Base-by-base conservation (phyloP, 768 basidiomycete species). In the Multifurca ochricompacta region DNA sequence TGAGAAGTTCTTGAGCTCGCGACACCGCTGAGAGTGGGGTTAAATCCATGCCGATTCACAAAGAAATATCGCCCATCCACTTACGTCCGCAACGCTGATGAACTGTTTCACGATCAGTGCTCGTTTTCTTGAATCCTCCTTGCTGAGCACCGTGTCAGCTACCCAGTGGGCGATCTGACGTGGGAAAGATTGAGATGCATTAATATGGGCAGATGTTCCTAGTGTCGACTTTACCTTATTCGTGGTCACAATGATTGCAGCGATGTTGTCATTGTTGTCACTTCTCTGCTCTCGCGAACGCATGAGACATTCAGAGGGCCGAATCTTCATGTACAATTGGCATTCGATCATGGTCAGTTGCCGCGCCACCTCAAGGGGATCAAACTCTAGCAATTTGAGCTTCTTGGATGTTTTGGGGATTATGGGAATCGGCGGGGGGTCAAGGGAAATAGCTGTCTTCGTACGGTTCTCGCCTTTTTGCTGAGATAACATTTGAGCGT, bases 271-370 rank as follows among this genome's bases (percentile, higher is more conserved):
- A 40, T 81, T 74, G 54, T 80, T 76, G 40, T 87, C 87, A 23
- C 67, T 77, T 67, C 74, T 83, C 61, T 86, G 82, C 62, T 90
- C 87, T 34, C 87, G 79, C 7, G 87, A 88, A 63, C 80, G 84
- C 69, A 85, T 82, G 18, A 98, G 72, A 71, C 91, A 97, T 67
- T 98, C 95, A 70, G 85, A 84, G 0, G 91, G 86, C 32, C 82
- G 82, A 62, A 98, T 95, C 67, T 80, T 83, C 69, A 87, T 85
- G 71, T 91, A 98, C 37, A 94, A 70, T 43, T 78, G 74, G 59
- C 85, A 87, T 69, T 98, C 95, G 73, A 94, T 76, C 55, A 96
- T 83, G 1, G 95, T 97, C 57, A 98, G 71, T 67, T 98, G 95
- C 27, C 95, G 78, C 0, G 94, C 95, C 16, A 98, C 68, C 69